Conservation (phyloP, 1,284 basidiomycete genomes). For the Ganoderma leucocontextum region DNA sequence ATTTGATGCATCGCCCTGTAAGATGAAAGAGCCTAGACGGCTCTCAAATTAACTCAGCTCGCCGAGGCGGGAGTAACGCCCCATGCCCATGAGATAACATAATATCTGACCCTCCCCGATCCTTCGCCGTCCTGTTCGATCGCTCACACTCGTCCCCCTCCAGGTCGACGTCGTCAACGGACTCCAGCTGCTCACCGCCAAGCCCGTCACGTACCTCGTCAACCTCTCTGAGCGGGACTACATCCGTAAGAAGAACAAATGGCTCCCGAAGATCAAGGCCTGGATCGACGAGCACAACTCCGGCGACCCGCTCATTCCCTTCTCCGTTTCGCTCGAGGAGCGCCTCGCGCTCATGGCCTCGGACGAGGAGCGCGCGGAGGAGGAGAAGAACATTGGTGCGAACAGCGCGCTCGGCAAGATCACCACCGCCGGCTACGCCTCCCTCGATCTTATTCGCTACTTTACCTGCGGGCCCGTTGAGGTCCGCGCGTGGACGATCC, state of each 20-base stretch:
- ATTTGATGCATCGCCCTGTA: constrained; percentile 37
- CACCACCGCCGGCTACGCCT: constrained; percentile 89
- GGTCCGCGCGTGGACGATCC: constrained; percentile 98
- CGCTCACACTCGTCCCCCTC: constrained; percentile 13
- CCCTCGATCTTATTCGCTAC: constrained; percentile 92
- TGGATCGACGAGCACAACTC: constrained; percentile 99
- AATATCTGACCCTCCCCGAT: constrained; percentile 49
- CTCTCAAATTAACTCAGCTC: constrained; percentile 67
- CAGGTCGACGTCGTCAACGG: constrained; percentile 97
- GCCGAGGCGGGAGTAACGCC: constrained; percentile 64
- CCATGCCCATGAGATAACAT: constrained; percentile 69
- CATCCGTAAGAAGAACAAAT: constrained; percentile 99
- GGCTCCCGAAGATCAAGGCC: constrained; percentile 96
- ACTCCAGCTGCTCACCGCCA: constrained; percentile 93
- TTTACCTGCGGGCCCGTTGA: constrained; percentile 98
- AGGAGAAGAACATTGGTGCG: constrained; percentile 78
- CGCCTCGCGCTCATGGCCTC: constrained; percentile 72
- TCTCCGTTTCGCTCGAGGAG: constrained; percentile 97
- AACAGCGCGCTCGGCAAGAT: constrained; percentile 87
- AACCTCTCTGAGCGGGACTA: constrained; percentile 98
- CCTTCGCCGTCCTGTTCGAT: constrained; percentile 10
- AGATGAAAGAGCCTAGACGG: constrained; percentile 72
- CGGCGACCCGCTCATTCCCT: constrained; percentile 95
- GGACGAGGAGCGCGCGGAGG: constrained; percentile 80
- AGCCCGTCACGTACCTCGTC: constrained; percentile 98